Base-by-base conservation (phyloP, 805 yeast genomes). In the Ogataea methylovora region DNA sequence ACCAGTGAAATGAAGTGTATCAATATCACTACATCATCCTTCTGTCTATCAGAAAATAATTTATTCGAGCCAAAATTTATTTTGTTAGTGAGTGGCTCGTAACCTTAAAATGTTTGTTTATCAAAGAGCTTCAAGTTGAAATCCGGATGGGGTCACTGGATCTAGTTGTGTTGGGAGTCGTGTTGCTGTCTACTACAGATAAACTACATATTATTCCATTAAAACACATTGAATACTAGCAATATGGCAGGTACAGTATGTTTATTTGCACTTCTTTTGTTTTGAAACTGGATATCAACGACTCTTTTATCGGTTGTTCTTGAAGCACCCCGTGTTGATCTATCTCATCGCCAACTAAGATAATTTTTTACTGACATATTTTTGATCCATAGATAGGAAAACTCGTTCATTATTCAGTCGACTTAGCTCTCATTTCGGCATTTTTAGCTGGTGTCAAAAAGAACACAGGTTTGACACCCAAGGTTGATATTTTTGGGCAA, bases 391-490 rank as follows among this genome's bases (percentile, higher is more conserved):
- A 52, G 57, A n/a, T 51, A 8, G 40, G 79, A 3, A 82, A 71
- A 66, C 51, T 69, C 3, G 43, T 73, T 30, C 90, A 82, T 52
- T 38, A 67, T 27, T 63, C 79, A 3, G 53, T 73, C 15, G 92
- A 83, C 49, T 58, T 80, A 26, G 69, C 73, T 2, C 54, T 83
- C 14, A 57, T 80, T 5, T 77, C 90, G 1, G 77, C 85, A 1
- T 69, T 79, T 33, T 59, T 81, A 12, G 84, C 87, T 2, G 88
- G 88, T 1, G 71, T 83, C 29, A 80, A 76, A 54, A 71, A 84
- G 54, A 74, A 72, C 45, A 75, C 90, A 1, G 90, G 92, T 0
- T 59, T 82, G 19, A 69, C 75, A 1, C 77, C 79, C 24, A 72
- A 80, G 46, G 43, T 73, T 10, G 73, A 71, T 10, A 30, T 57